A percentile compares a stretch with the other conserved stretches of the same genome.
Conservation (phyloP, 2,329 filamentous ascomycete species). For the Fusarium circinatum region DNA sequence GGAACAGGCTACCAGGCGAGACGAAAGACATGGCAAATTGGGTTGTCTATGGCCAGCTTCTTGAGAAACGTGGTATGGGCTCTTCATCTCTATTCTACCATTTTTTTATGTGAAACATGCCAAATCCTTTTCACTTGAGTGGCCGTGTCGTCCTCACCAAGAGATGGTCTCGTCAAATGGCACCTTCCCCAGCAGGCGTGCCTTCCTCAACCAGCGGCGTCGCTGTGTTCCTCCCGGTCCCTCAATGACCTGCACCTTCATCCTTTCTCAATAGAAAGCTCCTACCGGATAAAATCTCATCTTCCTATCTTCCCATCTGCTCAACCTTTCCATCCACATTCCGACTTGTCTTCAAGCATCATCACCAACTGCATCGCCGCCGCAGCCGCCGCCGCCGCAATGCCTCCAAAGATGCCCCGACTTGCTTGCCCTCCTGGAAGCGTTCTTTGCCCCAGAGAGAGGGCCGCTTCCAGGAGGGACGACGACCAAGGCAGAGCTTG, state of each 20-base stretch:
- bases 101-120: neutral
- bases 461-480: neutral
- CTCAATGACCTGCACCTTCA: neutral
- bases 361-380: neutral
- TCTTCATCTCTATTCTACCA: accelerated
- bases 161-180: neutral
- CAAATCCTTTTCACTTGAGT: accelerated
- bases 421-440: neutral
- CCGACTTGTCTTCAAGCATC: neutral
- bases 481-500: neutral
- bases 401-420: neutral
- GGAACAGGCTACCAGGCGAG: neutral
- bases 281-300: neutral
- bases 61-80: neutral
- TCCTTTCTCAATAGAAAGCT: neutral
- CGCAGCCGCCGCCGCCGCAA: neutral
- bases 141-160: accelerated
- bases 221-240: no score
- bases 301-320: no score
- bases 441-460: neutral
- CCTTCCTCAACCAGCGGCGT: neutral
- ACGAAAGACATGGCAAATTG: neutral
- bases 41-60: neutral
- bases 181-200: neutral
- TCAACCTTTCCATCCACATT: neutral